Conservation (phyloP, 2,329 filamentous ascomycete species). For the Hymenoscyphus fructigenus region DNA sequence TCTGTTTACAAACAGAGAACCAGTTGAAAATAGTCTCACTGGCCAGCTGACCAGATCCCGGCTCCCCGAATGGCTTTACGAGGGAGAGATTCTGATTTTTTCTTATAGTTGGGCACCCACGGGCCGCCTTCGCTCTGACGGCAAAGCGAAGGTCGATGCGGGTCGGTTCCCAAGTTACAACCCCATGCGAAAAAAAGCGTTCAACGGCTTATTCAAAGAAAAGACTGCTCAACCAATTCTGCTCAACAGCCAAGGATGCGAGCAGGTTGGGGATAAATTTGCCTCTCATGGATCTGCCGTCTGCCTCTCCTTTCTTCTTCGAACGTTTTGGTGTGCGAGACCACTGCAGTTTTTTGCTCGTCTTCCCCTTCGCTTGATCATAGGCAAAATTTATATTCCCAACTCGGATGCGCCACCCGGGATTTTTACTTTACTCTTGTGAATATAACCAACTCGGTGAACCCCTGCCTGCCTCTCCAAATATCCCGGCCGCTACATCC, state of each 20-base stretch:
- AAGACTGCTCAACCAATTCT: neutral
- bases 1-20: neutral
- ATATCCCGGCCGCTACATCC: too few species aligned
- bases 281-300: neutral
- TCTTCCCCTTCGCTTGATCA: neutral
- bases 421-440: neutral
- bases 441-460: neutral
- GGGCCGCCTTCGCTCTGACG: constrained; percentile 2
- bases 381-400: constrained; percentile 1
- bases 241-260: neutral
- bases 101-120: neutral
- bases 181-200: neutral
- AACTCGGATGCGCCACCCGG: neutral
- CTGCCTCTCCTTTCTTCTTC: neutral
- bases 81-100: neutral
- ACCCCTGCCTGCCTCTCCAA: neutral
- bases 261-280: neutral
- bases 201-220: neutral
- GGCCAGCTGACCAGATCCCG: neutral
- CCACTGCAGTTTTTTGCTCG: neutral
- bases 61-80: neutral
- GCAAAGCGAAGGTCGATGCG: neutral
- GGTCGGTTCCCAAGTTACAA: neutral
- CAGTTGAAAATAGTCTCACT: neutral
- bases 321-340: neutral